Conservation (phyloP, 1,139 yeast species). For the Debaryomyces nepalensis region DNA sequence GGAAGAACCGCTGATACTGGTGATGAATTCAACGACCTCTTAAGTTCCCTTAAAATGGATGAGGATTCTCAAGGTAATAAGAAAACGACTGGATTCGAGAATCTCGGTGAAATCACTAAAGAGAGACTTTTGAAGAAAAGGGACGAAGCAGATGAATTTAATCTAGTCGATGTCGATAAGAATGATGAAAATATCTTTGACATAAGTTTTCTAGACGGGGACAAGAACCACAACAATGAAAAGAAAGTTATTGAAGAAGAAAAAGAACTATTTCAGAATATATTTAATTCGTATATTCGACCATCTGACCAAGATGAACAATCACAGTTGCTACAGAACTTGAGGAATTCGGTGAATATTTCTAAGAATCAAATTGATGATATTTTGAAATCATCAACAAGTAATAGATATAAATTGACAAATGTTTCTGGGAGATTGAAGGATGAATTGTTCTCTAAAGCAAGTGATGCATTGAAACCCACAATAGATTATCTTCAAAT, state of each 20-base stretch:
- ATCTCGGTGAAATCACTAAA: conserved; percentile 3
- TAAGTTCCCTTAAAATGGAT: conserved; percentile 8
- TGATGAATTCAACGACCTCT: conserved; percentile 7
- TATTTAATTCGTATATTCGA: conserved; percentile 28
- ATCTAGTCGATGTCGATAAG: conserved; percentile 21
- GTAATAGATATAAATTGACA: conserved; percentile 11
- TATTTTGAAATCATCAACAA: conserved; percentile 6
- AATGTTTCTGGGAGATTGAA: conserved; percentile 16
- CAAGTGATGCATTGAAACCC: conserved; percentile 30
- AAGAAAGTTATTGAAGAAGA: conserved; percentile 26
- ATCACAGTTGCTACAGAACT: conserved; percentile 8
- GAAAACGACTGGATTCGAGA: conserved; percentile 1
- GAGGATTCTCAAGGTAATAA: not conserved
- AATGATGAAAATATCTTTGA: conserved; percentile 24
- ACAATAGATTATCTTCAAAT: conserved; percentile 27
- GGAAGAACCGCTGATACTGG: not conserved
- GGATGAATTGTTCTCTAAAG: conserved; percentile 23
- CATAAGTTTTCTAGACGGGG: conserved; percentile 19
- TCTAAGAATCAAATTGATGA: conserved; percentile 12
- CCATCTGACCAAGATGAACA: conserved; percentile 12
- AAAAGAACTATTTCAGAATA: conserved; percentile 28
- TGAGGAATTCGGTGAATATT: conserved; percentile 12
- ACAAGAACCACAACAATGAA: conserved; percentile 4
- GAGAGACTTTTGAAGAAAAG: conserved; percentile 4
- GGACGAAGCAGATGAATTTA: conserved; percentile 12